Conservation (phyloP, 2,329 filamentous ascomycete species). For the Trichophaea hybrida region DNA sequence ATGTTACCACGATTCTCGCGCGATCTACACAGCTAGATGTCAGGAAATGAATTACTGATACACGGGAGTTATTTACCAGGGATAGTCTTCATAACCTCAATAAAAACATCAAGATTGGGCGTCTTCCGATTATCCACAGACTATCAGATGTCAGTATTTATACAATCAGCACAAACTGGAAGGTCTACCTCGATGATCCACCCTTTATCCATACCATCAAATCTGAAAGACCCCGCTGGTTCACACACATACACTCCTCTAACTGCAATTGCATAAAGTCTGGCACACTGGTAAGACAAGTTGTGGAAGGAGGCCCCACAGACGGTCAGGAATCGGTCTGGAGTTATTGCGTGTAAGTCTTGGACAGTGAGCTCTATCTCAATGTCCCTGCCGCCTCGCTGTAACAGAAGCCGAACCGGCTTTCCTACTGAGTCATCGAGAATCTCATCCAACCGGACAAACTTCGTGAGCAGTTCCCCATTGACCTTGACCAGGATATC, state of each 20-base stretch:
- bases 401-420: constrained; percentile 65
- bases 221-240: constrained; percentile 83
- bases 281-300: constrained; percentile 93
- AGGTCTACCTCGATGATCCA: constrained; percentile 56
- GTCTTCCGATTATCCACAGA: constrained; percentile 85
- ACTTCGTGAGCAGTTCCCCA: constrained; percentile 80
- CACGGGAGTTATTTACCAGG: constrained; percentile 43
- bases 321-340: constrained; percentile 87
- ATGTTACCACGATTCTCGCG: constrained; percentile 79
- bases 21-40: constrained; percentile 35
- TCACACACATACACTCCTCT: constrained; percentile 93
- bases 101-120: constrained; percentile 72
- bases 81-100: constrained; percentile 77
- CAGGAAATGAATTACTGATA: not conserved
- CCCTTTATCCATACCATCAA: constrained; percentile 78
- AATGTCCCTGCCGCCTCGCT: constrained; percentile 75
- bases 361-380: constrained; percentile 74
- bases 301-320: constrained; percentile 91
- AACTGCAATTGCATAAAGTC: constrained; percentile 81
- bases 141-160: constrained; percentile 32
- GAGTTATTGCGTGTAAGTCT: constrained; percentile 85
- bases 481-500: constrained; percentile 91
- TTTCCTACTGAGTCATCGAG: constrained; percentile 74
- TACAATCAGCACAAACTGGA: not conserved
- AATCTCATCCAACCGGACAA: constrained; percentile 80